A percentile compares a stretch with the other conserved stretches of the same genome.
These are phyloP conservation scores for Chaetomium sp. DNA, from an alignment of 2,329 filamentous ascomycete genomes.

Conservation along the genomic window DNA sequence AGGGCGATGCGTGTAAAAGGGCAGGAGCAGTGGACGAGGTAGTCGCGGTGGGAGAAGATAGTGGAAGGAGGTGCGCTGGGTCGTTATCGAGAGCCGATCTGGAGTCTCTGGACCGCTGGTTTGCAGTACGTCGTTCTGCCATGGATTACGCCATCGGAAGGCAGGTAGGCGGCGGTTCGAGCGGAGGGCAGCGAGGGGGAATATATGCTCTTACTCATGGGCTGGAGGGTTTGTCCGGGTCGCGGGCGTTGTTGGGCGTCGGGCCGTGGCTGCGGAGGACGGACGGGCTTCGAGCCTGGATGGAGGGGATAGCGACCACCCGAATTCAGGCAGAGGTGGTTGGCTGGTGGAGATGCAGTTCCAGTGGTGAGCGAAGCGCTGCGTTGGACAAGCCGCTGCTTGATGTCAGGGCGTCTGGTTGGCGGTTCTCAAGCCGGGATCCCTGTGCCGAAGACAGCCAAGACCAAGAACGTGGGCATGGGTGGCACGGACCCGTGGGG, in stretches of 20 bases:
- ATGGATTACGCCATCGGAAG: slow-evolving; percentile 60
- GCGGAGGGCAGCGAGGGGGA: slow-evolving; percentile 7
- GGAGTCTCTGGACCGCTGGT: slow-evolving; percentile 34
- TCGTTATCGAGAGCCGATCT: slow-evolving; percentile 51
- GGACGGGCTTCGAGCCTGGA: neutral
- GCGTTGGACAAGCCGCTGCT: slow-evolving; percentile 14
- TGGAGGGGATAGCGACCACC: neutral
- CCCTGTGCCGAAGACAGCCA: neutral
- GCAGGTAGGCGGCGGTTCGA: slow-evolving; percentile 32
- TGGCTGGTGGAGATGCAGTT: slow-evolving; percentile 16
- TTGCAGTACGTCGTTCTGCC: slow-evolving; percentile 55
- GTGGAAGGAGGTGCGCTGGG: slow-evolving; percentile 44
- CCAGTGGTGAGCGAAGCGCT: slow-evolving; percentile 10
- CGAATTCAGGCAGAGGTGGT: slow-evolving; percentile 9
- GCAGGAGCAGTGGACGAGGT: slow-evolving; percentile 13
- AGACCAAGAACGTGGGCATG: neutral
- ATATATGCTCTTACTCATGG: slow-evolving; percentile 11
- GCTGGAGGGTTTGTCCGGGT: neutral
- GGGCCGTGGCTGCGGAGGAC: neutral
- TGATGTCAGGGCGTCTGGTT: slow-evolving; percentile 14
- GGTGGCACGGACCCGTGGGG: slow-evolving; percentile 1
- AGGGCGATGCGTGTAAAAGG: neutral
- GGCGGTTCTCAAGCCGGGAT: slow-evolving; percentile 15
- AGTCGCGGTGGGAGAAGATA: slow-evolving; percentile 21
- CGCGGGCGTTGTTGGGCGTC: neutral